Evolutionary conservation across 177 flowering plant genomes (phyloP).

Genomic region (Tripterygium wilfordii): DNA sequence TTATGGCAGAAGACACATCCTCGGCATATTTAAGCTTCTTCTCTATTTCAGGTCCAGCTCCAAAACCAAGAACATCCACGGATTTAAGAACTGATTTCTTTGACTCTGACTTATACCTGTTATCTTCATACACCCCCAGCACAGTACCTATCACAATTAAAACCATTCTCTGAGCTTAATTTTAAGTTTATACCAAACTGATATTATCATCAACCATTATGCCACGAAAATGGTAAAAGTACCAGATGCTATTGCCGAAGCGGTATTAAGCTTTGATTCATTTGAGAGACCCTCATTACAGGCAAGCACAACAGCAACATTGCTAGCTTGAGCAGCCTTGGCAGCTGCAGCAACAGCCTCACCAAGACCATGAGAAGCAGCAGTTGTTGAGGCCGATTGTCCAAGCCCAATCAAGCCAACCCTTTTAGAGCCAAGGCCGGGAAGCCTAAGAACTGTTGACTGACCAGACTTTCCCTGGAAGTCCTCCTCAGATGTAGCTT

Average conservation of each 20-base stretch:
- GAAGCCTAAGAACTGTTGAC: constrained; percentile 68
- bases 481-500: constrained; percentile 85
- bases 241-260: constrained; percentile 83
- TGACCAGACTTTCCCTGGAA: constrained; percentile 90
- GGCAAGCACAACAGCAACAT: constrained; percentile 71
- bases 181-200: background rate
- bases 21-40: constrained; percentile 69
- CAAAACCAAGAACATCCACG: constrained; percentile 84
- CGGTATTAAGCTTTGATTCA: constrained; percentile 52
- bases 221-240: constrained; percentile 6
- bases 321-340: constrained; percentile 69
- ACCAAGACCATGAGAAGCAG: constrained; percentile 54
- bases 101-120: constrained; percentile 75
- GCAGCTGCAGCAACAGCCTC: constrained; percentile 85
- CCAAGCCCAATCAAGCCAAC: constrained; percentile 86
- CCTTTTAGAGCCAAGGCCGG: constrained; percentile 75
- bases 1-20: constrained; percentile 64
- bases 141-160: constrained; percentile 48
- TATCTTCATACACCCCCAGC: constrained; percentile 74
- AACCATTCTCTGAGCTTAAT: constrained; percentile 8
- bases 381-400: constrained; percentile 20
- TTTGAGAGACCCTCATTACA: constrained; percentile 55
- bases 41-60: constrained; percentile 69
- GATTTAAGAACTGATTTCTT: constrained; percentile 60
- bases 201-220: constrained; percentile 1